These are phyloP conservation scores for Solanum peruvianum DNA, from an alignment of 257 asterid genomes.

Conservation along the genomic window DNA sequence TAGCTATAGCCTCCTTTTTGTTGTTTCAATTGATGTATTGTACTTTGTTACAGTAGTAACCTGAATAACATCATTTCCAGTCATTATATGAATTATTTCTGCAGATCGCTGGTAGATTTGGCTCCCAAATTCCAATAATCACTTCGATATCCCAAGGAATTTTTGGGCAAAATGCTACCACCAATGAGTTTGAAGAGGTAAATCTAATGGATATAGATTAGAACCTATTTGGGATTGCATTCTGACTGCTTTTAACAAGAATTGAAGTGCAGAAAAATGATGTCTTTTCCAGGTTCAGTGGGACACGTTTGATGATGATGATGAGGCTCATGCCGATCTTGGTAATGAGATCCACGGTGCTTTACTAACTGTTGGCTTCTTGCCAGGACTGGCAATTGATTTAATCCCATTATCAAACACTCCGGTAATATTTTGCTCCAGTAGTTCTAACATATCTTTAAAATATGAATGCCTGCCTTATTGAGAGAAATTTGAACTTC, in stretches of 20 bases:
- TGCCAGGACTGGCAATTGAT: constrained; percentile 57
- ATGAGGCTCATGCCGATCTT: constrained; percentile 8
- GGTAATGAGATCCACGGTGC: constrained; percentile 29
- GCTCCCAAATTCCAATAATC: constrained; percentile 43
- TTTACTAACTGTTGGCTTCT: constrained; percentile 57
- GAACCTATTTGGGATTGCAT: not conserved
- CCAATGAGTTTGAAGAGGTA: constrained; percentile 63
- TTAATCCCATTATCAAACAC: constrained; percentile 30
- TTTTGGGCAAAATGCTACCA: constrained; percentile 51
- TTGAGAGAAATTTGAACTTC: not conserved
- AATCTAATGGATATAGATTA: not conserved
- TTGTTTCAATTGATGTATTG: not conserved
- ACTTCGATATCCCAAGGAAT: constrained; percentile 53
- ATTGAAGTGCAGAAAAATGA: not conserved
- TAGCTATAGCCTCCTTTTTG: not conserved
- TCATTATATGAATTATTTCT: not conserved
- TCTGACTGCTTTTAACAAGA: not conserved
- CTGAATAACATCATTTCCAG: not conserved
- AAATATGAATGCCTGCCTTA: not conserved
- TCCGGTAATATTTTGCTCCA: not conserved
- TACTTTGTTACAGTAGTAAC: not conserved
- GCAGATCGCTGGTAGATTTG: constrained; percentile 55
- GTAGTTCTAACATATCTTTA: not conserved
- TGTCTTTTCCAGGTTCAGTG: constrained; percentile 53
- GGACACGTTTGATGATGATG: constrained; percentile 39